A percentile compares a stretch with the other conserved stretches of the same genome.
Evolutionary conservation across 2,329 filamentous ascomycete species (phyloP).

Genomic region (Huntiella abstrusa): DNA sequence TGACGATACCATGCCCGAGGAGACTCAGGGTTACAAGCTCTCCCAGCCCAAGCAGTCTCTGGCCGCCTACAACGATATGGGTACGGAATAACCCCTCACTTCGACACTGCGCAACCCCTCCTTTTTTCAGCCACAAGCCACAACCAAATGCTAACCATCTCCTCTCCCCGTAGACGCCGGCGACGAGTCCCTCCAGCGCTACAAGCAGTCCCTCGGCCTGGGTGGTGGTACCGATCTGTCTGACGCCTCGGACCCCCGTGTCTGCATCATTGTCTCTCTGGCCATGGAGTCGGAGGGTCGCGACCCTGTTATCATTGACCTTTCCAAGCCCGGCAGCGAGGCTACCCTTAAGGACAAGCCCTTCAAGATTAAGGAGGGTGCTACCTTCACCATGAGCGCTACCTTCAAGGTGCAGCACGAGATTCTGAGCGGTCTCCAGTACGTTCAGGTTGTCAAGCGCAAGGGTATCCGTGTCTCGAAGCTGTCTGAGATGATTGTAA

Average conservation of each 20-base stretch:
- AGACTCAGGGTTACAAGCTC: conserved; percentile 93
- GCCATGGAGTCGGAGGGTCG: conserved; percentile 74
- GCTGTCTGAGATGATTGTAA: conserved; percentile 93
- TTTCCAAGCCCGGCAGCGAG: conserved; percentile 55
- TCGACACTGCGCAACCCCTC: neutral
- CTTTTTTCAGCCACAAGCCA: neutral
- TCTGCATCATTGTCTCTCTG: conserved; percentile 83
- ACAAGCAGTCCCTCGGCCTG: conserved; percentile 91
- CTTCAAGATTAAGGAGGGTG: conserved; percentile 94
- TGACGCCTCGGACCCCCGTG: conserved; percentile 64
- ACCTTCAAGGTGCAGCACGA: conserved; percentile 93
- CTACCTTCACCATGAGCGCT: conserved; percentile 84
- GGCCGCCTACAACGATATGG: conserved; percentile 84
- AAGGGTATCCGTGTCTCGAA: conserved; percentile 77
- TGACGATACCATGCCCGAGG: conserved; percentile 70
- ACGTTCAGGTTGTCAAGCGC: conserved; percentile 83
- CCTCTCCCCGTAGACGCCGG: conserved; percentile 32
- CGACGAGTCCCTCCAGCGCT: conserved; percentile 89
- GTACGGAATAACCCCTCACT: conserved; percentile 24
- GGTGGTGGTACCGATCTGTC: conserved; percentile 53
- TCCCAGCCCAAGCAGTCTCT: conserved; percentile 93
- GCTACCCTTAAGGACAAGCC: conserved; percentile 70
- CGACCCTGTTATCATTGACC: conserved; percentile 71
- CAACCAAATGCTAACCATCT: conserved; percentile 1
- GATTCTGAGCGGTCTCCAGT: conserved; percentile 86